Percentiles rank a stretch among this genome's conserved stretches.
Evolutionary conservation across 148 eudicot genomes (phyloP).

Genomic region (Rhododendron vialii): DNA sequence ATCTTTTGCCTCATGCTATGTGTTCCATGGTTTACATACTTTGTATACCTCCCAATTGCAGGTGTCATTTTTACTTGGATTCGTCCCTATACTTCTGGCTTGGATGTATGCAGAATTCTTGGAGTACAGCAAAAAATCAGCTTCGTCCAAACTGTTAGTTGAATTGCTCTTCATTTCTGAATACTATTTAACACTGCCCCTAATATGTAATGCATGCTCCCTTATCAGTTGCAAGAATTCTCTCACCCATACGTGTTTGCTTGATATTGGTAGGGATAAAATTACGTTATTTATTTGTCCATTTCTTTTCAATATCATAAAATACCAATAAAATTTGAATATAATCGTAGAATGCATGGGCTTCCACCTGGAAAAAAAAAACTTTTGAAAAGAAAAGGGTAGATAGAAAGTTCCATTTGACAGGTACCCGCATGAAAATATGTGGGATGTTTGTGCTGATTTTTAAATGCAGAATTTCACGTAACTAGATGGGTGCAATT

Average conservation of each 20-base stretch:
- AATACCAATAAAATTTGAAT: not conserved
- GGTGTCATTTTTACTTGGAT: conserved; percentile 78
- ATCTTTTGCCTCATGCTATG: not conserved
- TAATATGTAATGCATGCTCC: not conserved
- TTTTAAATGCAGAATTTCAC: not conserved
- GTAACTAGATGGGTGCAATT: not conserved
- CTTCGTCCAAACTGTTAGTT: conserved; percentile 53
- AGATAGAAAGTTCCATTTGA: not conserved
- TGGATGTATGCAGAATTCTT: conserved; percentile 76
- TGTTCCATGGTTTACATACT: not conserved
- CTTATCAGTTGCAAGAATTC: not conserved
- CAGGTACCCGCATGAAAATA: not conserved
- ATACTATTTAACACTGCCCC: not conserved
- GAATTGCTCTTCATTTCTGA: not conserved
- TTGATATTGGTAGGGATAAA: not conserved
- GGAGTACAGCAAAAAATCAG: conserved; percentile 50
- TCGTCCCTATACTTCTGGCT: conserved; percentile 47
- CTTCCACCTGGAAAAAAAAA: not conserved
- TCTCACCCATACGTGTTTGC: not conserved
- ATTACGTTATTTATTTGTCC: not conserved
- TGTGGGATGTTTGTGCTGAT: not conserved
- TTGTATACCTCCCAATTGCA: conserved; percentile 24
- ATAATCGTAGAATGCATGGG: not conserved
- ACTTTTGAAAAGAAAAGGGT: not conserved
- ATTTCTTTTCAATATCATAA: not conserved